Conservation (phyloP, 1,284 basidiomycete species). For the Sporisorium reilianum region DNA sequence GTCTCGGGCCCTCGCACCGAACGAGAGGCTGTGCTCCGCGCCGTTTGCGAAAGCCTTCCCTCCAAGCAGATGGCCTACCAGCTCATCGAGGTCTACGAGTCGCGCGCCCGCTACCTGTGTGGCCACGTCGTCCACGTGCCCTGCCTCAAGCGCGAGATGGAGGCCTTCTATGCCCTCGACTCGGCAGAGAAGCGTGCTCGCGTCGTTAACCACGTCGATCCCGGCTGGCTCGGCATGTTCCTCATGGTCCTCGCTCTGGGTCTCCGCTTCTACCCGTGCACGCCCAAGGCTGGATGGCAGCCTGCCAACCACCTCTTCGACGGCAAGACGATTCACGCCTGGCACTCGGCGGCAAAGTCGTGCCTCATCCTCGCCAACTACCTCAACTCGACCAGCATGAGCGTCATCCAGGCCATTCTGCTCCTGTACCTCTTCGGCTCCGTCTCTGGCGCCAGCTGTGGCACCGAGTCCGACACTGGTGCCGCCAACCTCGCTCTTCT, state of each 20-base stretch:
- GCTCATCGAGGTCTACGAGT: constrained; percentile 61
- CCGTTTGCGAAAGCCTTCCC: constrained; percentile 58
- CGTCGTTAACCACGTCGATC: constrained; percentile 62
- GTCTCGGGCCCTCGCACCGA: constrained; percentile 37
- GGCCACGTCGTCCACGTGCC: constrained; percentile 60
- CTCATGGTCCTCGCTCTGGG: constrained; percentile 61
- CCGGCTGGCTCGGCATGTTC: constrained; percentile 62
- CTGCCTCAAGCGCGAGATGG: constrained; percentile 55
- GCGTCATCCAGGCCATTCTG: constrained; percentile 62
- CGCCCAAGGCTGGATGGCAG: constrained; percentile 47
- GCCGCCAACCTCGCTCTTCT: constrained; percentile 42
- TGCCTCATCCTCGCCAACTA: constrained; percentile 60
- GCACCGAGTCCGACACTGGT: constrained; percentile 37
- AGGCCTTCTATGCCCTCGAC: constrained; percentile 59
- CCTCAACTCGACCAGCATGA: constrained; percentile 53
- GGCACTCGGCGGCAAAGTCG: constrained; percentile 62
- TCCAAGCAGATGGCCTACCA: constrained; percentile 52
- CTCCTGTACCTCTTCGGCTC: constrained; percentile 47
- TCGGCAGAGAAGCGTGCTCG: constrained; percentile 58
- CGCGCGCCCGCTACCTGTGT: constrained; percentile 50
- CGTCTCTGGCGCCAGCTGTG: constrained; percentile 30
- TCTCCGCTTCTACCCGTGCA: constrained; percentile 63
- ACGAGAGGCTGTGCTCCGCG: constrained; percentile 63
- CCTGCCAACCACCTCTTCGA: constrained; percentile 57
- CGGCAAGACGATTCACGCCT: constrained; percentile 57